A percentile compares a stretch with the other conserved stretches of the same genome.
phyloP scores from a whole-genome alignment of 2,329 filamentous ascomycete species.

The Microcera coccophila region DNA sequence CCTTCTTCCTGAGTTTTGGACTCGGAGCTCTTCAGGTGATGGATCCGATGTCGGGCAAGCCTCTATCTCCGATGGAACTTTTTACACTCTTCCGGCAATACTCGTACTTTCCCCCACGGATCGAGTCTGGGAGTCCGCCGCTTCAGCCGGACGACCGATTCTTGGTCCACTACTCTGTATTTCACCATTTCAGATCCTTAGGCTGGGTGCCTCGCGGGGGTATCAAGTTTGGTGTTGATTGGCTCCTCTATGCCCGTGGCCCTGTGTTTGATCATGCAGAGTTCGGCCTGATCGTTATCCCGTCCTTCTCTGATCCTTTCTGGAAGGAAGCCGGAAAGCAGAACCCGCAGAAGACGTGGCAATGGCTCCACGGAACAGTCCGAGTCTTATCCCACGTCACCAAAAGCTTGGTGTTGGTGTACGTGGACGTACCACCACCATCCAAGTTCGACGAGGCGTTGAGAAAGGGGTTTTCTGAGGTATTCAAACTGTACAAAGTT shows the following conservation, averaged over 20 bases:
- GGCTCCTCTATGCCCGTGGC: conserved; percentile 87
- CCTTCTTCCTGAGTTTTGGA: conserved; percentile 82
- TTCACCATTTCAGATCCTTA: conserved; percentile 92
- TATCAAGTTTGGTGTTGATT: conserved; percentile 93
- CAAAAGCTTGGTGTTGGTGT: conserved; percentile 85
- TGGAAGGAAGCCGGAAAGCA: conserved; percentile 61
- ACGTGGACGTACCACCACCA: conserved; percentile 83
- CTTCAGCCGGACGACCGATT: conserved; percentile 78
- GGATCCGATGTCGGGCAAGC: conserved; percentile 42
- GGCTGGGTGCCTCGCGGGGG: conserved; percentile 93
- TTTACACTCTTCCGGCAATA: conserved; percentile 64
- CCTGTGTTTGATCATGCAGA: conserved; percentile 95
- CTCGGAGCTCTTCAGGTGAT: conserved; percentile 69
- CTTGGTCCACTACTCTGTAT: conserved; percentile 80
- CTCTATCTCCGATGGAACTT: conserved; percentile 53
- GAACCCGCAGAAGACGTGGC: conserved; percentile 58
- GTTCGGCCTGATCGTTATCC: conserved; percentile 81
- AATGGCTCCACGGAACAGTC: conserved; percentile 84
- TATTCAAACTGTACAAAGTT: conserved; percentile 68
- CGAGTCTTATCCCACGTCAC: conserved; percentile 84
- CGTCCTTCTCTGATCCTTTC: conserved; percentile 70
- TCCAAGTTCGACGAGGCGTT: conserved; percentile 42
- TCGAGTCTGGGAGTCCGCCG: conserved; percentile 28
- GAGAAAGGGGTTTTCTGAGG: conserved; percentile 54
- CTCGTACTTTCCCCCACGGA: conserved; percentile 63